Conservation (phyloP, 2,329 filamentous ascomycete genomes). For the Elsinoe fawcettii region DNA sequence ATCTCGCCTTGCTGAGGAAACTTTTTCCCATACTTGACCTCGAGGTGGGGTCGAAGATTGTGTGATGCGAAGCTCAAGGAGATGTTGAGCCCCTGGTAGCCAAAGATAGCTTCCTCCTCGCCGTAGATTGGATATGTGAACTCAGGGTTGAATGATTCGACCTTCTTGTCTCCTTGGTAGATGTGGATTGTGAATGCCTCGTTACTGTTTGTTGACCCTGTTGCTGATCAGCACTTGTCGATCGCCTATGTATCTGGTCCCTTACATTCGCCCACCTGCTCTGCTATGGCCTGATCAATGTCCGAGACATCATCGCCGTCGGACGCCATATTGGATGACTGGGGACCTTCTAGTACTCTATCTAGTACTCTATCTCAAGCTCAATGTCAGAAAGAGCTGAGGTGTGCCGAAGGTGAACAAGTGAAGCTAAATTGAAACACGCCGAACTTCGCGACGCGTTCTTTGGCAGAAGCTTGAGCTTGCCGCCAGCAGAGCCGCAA, state of each 20-base stretch:
- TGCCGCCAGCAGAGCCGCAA: background rate
- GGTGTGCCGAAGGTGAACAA: background rate
- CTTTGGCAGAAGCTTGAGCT: conserved; percentile 7
- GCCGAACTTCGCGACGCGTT: conserved; percentile 8
- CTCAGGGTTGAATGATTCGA: conserved; percentile 67
- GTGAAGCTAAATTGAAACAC: conserved; percentile 12
- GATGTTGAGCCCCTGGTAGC: conserved; percentile 75
- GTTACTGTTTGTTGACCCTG: conserved; percentile 51
- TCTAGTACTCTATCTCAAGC: background rate
- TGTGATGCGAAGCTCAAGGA: conserved; percentile 60
- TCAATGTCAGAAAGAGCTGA: background rate
- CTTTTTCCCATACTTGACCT: conserved; percentile 63
- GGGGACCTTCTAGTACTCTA: no score
- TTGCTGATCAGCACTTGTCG: background rate
- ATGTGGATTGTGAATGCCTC: conserved; percentile 57
- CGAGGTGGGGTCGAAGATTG: conserved; percentile 71
- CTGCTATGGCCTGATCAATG: conserved; percentile 12
- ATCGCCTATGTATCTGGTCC: background rate
- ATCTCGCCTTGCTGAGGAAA: conserved; percentile 61
- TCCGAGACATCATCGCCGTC: conserved; percentile 15
- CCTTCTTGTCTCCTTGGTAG: conserved; percentile 42
- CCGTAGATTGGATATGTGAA: conserved; percentile 92
- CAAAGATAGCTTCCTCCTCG: conserved; percentile 85
- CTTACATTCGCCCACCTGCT: conserved; percentile 19
- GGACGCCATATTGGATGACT: background rate